Percentiles rank a stretch among this genome's conserved stretches.
Evolutionary conservation across 768 basidiomycete genomes (phyloP).

Genomic region (Tricholomella constricta): DNA sequence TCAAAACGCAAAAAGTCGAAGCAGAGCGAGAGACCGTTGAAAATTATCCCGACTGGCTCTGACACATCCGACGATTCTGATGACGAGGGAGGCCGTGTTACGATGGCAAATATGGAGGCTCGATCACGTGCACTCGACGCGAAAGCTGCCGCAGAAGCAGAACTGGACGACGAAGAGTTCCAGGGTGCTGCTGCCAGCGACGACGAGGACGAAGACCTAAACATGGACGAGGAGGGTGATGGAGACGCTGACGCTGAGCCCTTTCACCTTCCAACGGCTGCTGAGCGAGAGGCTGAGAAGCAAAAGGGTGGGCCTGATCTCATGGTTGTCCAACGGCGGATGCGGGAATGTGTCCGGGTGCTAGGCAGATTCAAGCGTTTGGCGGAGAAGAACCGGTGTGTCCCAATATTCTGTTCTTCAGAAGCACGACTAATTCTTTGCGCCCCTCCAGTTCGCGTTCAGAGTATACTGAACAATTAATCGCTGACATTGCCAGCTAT

Average conservation of each 20-base stretch:
- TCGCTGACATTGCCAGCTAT: slow-evolving; percentile 90
- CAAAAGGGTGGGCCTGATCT: slow-evolving; percentile 69
- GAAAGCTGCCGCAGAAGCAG: slow-evolving; percentile 64
- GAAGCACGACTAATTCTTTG: slow-evolving; percentile 10
- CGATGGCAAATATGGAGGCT: slow-evolving; percentile 80
- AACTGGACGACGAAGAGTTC: slow-evolving; percentile 67
- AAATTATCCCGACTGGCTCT: slow-evolving; percentile 53
- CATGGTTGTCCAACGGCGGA: slow-evolving; percentile 73
- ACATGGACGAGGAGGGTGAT: slow-evolving; percentile 44
- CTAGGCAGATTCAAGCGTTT: slow-evolving; percentile 72
- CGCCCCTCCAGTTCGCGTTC: slow-evolving; percentile 66
- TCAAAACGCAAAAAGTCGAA: slow-evolving; percentile 54
- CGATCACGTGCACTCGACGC: slow-evolving; percentile 78
- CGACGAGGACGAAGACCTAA: slow-evolving; percentile 49
- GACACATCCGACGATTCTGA: slow-evolving; percentile 53
- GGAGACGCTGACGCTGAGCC: slow-evolving; percentile 49
- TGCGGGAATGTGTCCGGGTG: slow-evolving; percentile 75
- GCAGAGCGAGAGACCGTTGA: slow-evolving; percentile 46
- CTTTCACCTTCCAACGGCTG: slow-evolving; percentile 69
- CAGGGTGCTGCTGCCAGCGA: slow-evolving; percentile 54
- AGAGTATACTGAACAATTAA: slow-evolving; percentile 87
- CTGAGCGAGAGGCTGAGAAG: slow-evolving; percentile 75
- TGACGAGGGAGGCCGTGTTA: slow-evolving; percentile 55
- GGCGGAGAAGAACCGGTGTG: slow-evolving; percentile 69
- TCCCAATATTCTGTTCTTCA: slow-evolving; percentile 13